Percentiles rank a stretch among this genome's conserved stretches.
phyloP scores from a whole-genome alignment of 1,284 basidiomycete genomes.

The Leccinum huronense region DNA sequence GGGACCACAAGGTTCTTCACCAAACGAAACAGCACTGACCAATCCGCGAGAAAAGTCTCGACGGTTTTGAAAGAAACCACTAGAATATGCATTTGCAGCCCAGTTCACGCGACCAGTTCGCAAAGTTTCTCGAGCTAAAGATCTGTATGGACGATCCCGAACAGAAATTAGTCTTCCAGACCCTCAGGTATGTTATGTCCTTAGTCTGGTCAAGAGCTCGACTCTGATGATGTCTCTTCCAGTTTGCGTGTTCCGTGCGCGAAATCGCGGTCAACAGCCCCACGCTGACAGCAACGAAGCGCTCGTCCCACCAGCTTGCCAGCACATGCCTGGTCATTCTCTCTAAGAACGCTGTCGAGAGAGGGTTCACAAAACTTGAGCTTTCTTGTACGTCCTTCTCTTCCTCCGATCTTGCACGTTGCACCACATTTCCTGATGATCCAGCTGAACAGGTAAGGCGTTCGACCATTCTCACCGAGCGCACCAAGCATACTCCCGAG shows the following conservation, averaged over 20 bases:
- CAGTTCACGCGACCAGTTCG: constrained; percentile 18
- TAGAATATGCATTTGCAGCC: constrained; percentile 11
- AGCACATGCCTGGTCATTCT: constrained; percentile 13
- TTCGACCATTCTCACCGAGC: constrained; percentile 7
- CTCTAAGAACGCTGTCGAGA: constrained; percentile 10
- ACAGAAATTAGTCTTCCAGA: constrained; percentile 21
- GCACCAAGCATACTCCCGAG: constrained; percentile 2
- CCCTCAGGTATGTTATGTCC: constrained; percentile 21
- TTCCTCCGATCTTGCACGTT: background rate
- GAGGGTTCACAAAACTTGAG: background rate
- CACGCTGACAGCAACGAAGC: constrained; percentile 12
- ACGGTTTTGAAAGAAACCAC: constrained; percentile 14
- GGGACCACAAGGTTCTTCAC: constrained; percentile 5
- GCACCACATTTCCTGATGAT: constrained; percentile 3
- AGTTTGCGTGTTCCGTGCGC: constrained; percentile 27
- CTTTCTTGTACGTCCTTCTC: constrained; percentile 19
- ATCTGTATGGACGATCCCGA: constrained; percentile 8
- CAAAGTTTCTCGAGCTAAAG: constrained; percentile 15
- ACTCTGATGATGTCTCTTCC: constrained; percentile 7
- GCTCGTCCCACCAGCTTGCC: constrained; percentile 13
- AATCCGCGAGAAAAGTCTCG: constrained; percentile 5
- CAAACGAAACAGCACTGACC: background rate
- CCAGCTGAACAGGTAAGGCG: constrained; percentile 14
- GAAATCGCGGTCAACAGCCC: constrained; percentile 23
- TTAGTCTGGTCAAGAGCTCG: background rate